Percentiles rank a stretch among this genome's conserved stretches.
These are phyloP conservation scores for Annulohypoxylon nitens DNA, from an alignment of 495 filamentous ascomycete species.

Conservation along the genomic window DNA sequence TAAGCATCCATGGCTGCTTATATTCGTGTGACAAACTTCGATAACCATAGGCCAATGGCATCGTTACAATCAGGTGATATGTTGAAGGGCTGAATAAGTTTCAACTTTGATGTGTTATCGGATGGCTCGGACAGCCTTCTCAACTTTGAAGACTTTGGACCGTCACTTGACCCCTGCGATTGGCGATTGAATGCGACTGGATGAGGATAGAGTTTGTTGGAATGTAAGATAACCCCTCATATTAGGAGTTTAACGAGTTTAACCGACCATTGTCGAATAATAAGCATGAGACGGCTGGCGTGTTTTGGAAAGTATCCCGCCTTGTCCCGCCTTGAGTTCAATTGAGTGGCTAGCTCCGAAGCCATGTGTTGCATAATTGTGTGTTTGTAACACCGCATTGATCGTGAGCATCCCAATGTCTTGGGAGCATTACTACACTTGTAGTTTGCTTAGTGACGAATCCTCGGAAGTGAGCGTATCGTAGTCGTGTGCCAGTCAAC, in stretches of 20 bases:
- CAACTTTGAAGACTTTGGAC: slow-evolving; percentile 7
- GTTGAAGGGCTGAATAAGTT: slow-evolving; percentile 7
- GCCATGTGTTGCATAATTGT: neutral
- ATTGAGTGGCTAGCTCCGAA: slow-evolving; percentile 4
- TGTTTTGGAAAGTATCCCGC: slow-evolving; percentile 18
- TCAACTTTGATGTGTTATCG: slow-evolving; percentile 12
- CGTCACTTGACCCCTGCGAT: slow-evolving; percentile 39
- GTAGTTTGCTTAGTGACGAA: slow-evolving; percentile 33
- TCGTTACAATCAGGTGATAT: slow-evolving; percentile 19
- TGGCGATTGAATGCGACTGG: neutral
- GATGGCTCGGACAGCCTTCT: slow-evolving; percentile 26
- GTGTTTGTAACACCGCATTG: slow-evolving; percentile 16
- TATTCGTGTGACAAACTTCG: neutral
- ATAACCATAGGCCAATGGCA: slow-evolving; percentile 7
- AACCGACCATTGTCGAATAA: slow-evolving; percentile 31
- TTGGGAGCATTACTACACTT: slow-evolving; percentile 30
- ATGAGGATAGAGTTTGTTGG: neutral
- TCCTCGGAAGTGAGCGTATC: slow-evolving; percentile 20
- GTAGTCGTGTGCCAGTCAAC: slow-evolving; percentile 14
- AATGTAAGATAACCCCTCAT: slow-evolving; percentile 17
- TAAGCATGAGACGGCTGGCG: slow-evolving; percentile 22
- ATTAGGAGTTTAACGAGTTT: neutral
- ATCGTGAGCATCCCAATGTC: neutral
- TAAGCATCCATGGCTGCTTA: slow-evolving; percentile 5
- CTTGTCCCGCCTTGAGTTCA: slow-evolving; percentile 11